phyloP scores from a whole-genome alignment of 495 filamentous ascomycete genomes.

The Neurospora sp. region DNA sequence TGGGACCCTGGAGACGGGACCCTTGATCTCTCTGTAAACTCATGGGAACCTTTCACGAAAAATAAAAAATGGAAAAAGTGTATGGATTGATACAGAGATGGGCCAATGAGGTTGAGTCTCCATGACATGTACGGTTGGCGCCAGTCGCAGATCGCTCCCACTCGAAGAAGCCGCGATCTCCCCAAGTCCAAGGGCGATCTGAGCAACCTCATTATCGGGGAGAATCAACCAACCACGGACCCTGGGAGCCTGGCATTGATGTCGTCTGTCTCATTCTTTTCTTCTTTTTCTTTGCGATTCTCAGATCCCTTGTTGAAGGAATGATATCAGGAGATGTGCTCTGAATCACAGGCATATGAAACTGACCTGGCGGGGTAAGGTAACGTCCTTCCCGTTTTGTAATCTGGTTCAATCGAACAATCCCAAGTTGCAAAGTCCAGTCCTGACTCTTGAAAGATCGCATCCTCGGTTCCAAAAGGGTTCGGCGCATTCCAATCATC shows the following conservation, averaged over 20 bases:
- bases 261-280: not conserved
- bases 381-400: not conserved
- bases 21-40: not conserved
- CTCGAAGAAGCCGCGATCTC: not conserved
- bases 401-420: not conserved
- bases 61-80: not conserved
- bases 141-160: not conserved
- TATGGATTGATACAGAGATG: not conserved
- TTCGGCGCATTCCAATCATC: not conserved
- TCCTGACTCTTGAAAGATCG: not conserved
- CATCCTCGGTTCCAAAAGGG: not conserved
- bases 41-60: not conserved
- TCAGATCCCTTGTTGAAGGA: not conserved
- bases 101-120: not conserved
- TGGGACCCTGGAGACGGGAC: not conserved
- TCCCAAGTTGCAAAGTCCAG: not conserved
- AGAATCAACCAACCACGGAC: not conserved
- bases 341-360: not conserved
- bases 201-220: not conserved
- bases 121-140: not conserved
- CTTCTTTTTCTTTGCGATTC: not conserved
- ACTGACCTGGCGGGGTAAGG: not conserved
- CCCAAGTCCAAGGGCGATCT: not conserved
- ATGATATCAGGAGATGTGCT: not conserved
- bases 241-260: not conserved